These are phyloP conservation scores for Oenanthe javanica DNA, from an alignment of 140 eudicot species.

Conservation along the genomic window DNA sequence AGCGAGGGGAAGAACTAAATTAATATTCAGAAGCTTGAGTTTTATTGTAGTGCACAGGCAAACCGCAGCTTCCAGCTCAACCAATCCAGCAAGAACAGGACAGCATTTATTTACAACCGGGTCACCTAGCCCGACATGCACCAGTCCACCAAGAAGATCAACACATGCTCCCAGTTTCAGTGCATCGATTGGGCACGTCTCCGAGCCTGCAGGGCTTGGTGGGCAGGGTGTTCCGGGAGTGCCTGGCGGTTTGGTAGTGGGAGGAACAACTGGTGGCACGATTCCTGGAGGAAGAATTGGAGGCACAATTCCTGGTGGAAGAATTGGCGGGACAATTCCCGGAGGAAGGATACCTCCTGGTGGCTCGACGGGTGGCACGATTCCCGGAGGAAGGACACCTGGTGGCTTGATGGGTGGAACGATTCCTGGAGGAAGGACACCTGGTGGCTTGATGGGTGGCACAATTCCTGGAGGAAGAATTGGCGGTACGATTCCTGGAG, in stretches of 20 bases:
- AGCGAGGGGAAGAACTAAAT: slow-evolving; percentile 62
- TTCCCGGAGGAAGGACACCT: slow-evolving; percentile 23
- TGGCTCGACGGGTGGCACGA: neutral
- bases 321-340: neutral
- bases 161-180: slow-evolving; percentile 87
- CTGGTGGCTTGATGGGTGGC: slow-evolving; percentile 3
- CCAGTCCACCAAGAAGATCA: slow-evolving; percentile 87
- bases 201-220: neutral
- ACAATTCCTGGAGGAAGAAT: neutral
- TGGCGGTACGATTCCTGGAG: slow-evolving; percentile 8
- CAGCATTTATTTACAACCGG: slow-evolving; percentile 68
- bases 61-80: slow-evolving; percentile 80
- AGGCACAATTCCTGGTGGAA: neutral
- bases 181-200: slow-evolving; percentile 59
- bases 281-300: neutral
- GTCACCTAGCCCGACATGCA: slow-evolving; percentile 76
- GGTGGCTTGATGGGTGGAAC: slow-evolving; percentile 1
- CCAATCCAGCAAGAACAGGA: slow-evolving; percentile 61
- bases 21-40: slow-evolving; percentile 59
- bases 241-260: slow-evolving; percentile 22
- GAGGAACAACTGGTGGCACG: slow-evolving; percentile 19
- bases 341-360: neutral
- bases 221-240: neutral
- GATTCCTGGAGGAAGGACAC: slow-evolving; percentile 7
- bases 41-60: slow-evolving; percentile 84